Base-by-base conservation (phyloP, 164 flowering plant genomes). In the Annona squamosa region DNA sequence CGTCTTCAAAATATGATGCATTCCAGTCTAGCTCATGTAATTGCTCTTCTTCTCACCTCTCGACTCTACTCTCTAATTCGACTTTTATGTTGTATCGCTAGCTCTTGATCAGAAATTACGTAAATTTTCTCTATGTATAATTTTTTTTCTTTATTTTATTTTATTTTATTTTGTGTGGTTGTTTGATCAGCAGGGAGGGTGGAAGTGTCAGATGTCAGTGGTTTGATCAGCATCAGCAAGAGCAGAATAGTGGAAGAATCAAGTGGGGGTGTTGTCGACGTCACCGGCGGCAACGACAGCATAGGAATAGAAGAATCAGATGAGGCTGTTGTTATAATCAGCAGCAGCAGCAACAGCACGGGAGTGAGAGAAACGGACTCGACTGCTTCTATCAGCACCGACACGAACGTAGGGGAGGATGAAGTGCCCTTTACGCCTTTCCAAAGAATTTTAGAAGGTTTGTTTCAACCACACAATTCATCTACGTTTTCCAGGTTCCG, bases 361-460 rank as follows among this genome's bases (percentile, higher is more conserved):
- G 10, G 17, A 68, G 12, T 37, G 42, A 13, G 7, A 42, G 72
- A 56, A 70, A 46, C 52, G 10, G 4, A 6, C 26, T 45, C 17
- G 10, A 41, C 3, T 5, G 52, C 16, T 41, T 19, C 45, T 4
- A 4, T 70, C 42, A 48, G 56, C 37, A 26, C 37, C 37, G 37
- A 26, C 37, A 26, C 37, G 37, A 52, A 16, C 59, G 13, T 52
- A 5, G 59, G 13, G 13, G 13, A 9, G 59, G 59, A 52, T 9
- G 59, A 16, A 52, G 59, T 9, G 59, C 13, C 13, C 59, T 5
- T 3, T 9, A 52, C 9, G 59, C 59, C 59, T 52, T 52, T 52
- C 10, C 59, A 52, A 46, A 71, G 67, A 45, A 65, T 71, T 4
- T 65, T 71, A 18, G 46, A 41, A 71, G 73, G 73, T 70, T 10